phyloP scores from a whole-genome alignment of 345 rosid species.

The Pistacia atlantica region DNA sequence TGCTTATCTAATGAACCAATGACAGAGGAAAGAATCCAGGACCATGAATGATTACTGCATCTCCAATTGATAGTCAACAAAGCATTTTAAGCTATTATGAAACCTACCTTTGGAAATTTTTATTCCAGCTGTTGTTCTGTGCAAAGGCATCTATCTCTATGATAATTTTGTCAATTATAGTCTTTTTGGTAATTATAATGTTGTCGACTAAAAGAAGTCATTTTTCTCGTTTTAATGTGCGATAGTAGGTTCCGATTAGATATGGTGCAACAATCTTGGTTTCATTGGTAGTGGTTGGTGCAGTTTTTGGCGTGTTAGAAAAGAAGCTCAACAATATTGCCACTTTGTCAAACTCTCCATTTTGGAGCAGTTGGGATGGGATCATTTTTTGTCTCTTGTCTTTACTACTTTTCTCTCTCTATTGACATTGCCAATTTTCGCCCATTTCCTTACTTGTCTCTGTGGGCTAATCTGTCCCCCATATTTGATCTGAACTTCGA shows the following conservation, averaged over 20 bases:
- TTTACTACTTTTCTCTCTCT: constrained; percentile 25
- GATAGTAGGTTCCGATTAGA: constrained; percentile 15
- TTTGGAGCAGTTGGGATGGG: constrained; percentile 48
- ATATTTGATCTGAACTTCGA: background rate
- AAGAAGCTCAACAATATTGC: constrained; percentile 55
- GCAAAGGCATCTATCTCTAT: constrained; percentile 12
- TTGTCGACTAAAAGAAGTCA: constrained; percentile 32
- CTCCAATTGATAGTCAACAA: constrained; percentile 23
- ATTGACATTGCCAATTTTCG: constrained; percentile 11
- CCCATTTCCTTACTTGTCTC: constrained; percentile 5
- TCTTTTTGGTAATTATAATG: constrained; percentile 16
- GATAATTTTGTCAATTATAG: constrained; percentile 16
- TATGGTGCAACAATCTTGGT: background rate
- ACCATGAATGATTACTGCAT: background rate
- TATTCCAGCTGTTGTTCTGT: background rate
- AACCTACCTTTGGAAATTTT: constrained; percentile 35
- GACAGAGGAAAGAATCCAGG: background rate
- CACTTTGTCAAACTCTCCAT: constrained; percentile 41
- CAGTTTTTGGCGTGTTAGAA: constrained; percentile 39
- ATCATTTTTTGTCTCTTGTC: constrained; percentile 30
- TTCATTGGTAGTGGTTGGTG: constrained; percentile 51
- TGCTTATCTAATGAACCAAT: background rate
- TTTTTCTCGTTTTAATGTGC: constrained; percentile 16
- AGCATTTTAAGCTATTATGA: constrained; percentile 17
- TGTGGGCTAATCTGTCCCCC: background rate